phyloP scores from a whole-genome alignment of 148 eudicot species.

The Chenopodium berlandieri region DNA sequence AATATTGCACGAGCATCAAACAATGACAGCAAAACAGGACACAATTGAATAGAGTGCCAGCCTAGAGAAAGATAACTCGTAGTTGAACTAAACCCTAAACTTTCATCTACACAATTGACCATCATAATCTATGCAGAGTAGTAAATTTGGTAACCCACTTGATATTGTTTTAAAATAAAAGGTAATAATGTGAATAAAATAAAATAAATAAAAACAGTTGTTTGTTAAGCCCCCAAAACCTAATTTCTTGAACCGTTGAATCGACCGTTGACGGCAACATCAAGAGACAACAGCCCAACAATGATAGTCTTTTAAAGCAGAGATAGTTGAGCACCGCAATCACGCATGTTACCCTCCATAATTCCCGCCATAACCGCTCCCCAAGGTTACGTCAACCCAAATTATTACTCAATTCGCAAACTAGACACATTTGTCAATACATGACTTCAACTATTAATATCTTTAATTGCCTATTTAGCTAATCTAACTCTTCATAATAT shows the following conservation, averaged over 20 bases:
- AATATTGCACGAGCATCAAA: constrained; percentile 1
- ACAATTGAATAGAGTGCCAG: not conserved
- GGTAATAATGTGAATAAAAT: not conserved
- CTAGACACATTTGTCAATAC: no score
- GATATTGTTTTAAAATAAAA: not conserved
- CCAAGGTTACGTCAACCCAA: not conserved
- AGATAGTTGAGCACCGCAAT: constrained; percentile 9
- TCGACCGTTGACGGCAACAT: not conserved
- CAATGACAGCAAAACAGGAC: not conserved
- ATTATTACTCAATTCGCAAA: not conserved
- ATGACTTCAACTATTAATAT: no score
- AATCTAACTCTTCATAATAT: no score
- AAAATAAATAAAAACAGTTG: not conserved
- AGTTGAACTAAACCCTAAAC: not conserved
- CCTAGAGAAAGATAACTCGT: not conserved
- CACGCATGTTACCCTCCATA: constrained; percentile 1
- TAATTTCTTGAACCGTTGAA: not conserved
- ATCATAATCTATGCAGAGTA: not conserved
- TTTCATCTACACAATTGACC: not conserved
- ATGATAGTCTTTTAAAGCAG: not conserved
- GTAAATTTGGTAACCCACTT: not conserved
- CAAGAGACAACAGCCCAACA: constrained; percentile 6
- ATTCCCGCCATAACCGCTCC: constrained; percentile 4
- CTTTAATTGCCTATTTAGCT: no score
- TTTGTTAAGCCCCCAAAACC: not conserved